Base-by-base conservation (phyloP, 441 rosid species). In the Adansonia grandidieri region DNA sequence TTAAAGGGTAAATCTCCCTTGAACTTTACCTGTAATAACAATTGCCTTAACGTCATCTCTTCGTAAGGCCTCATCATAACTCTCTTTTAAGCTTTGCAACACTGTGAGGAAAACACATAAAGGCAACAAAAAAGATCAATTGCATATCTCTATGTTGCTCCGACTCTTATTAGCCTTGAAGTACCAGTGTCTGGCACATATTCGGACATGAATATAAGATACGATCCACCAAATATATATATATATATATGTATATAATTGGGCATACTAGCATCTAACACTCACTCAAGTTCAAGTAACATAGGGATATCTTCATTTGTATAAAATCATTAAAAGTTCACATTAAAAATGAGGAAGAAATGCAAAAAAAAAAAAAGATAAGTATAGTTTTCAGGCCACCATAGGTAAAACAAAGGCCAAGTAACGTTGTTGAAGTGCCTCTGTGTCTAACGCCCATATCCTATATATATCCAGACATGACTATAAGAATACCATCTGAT, bases 1-100 rank as follows among this genome's bases (percentile, higher is more conserved):
- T 20, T 45, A 56, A 32, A 56, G 32, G 32, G 42, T 53, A 45
- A 32, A 73, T 76, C 73, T 48, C 40, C 58, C 58, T 20, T 24
- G 58, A 73, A 45, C 82, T 65, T 32, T 78, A 89, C 98, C 98
- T 4, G 97, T 87, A 72, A 96, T 75, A 75, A 94, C 98, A 85
- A 96, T 91, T 54, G 98, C 99, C 87, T 92, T 94, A 67, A 96
- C 98, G 87, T 96, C 98, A 77, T 89, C 85, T 88, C 97, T 90
- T 74, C 80, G 87, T 66, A 92, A 84, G 79, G 98, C 98, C 80
- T 93, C 85, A 32, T 89, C 97, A 73, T 82, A 93, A 80, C 82
- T 89, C 17, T 92, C 93, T 80, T 88, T 94, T 87, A 96, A 89
- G 82, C 92, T 91, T 76, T 77, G n/a, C 74, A 96, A 82, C 74